phyloP scores from a whole-genome alignment of 352 stramenopile genomes.

The Pythium brassicae region DNA sequence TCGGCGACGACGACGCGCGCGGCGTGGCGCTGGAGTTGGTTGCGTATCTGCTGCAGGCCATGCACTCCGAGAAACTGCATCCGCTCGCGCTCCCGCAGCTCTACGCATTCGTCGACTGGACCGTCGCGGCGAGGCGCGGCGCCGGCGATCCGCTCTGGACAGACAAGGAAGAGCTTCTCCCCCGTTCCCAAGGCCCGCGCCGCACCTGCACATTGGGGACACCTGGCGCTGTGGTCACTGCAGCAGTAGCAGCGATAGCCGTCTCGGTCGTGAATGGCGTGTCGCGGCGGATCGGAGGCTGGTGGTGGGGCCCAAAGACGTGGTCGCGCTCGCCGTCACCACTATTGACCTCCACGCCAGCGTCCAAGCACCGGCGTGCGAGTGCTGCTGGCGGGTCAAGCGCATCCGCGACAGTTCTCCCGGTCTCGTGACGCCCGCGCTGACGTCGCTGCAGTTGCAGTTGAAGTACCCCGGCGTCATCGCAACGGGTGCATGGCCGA shows the following conservation, averaged over 20 bases:
- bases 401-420: neutral
- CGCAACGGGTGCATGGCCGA: neutral
- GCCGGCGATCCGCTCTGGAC: neutral
- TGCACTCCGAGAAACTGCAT: conserved; percentile 1
- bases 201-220: too few species aligned
- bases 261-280: too few species aligned
- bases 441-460: too few species aligned
- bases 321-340: neutral
- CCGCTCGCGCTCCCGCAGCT: conserved; percentile 5
- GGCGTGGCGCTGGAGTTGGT: conserved; percentile 6
- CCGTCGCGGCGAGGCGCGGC: neutral
- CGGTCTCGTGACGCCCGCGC: neutral
- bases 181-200: neutral
- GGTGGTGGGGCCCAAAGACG: too few species aligned
- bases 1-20: neutral
- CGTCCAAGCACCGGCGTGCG: too few species aligned
- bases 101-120: conserved; percentile 11
- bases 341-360: too few species aligned
- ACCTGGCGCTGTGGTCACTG: too few species aligned
- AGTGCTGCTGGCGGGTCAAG: neutral
- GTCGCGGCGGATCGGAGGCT: too few species aligned
- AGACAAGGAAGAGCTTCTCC: neutral
- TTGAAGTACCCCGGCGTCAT: neutral
- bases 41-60: conserved; percentile 1
- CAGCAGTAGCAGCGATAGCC: too few species aligned